These are phyloP conservation scores for Sporisorium iseilematis-ciliati DNA, from an alignment of 1,284 basidiomycete species.

Conservation along the genomic window DNA sequence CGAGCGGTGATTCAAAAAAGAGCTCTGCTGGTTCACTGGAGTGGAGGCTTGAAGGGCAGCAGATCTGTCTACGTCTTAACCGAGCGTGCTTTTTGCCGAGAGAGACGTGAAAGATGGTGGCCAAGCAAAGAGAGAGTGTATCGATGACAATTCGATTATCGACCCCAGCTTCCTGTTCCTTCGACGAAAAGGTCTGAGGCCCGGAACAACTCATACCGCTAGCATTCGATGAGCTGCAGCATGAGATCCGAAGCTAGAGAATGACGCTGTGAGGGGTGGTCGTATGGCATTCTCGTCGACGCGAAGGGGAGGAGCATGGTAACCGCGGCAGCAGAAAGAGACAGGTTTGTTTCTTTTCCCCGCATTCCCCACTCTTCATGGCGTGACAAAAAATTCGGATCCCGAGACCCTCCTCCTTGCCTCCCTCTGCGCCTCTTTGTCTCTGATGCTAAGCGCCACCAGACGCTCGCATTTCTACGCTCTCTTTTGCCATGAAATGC, in stretches of 20 bases:
- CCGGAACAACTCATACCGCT: too few species aligned
- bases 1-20: conserved; percentile 4
- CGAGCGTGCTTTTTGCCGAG: not conserved
- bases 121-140: not conserved
- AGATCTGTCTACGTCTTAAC: not conserved
- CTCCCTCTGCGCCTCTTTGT: too few species aligned
- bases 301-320: not conserved
- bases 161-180: not conserved
- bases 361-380: conserved; percentile 14
- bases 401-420: not conserved
- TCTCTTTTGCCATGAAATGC: too few species aligned
- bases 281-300: not conserved
- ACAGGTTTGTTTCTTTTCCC: conserved; percentile 15
- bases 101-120: not conserved
- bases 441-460: not conserved
- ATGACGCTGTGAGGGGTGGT: not conserved
- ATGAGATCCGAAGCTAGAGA: not conserved
- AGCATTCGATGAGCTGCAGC: too few species aligned
- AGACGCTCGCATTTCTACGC: not conserved
- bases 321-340: conserved; percentile 21
- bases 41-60: not conserved
- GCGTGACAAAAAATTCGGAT: not conserved
- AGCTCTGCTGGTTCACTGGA: not conserved
- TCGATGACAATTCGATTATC: conserved; percentile 1
- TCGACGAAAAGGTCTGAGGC: not conserved